These are phyloP conservation scores for Fusarium kyushuense DNA, from an alignment of 2,329 filamentous ascomycete genomes.

Conservation along the genomic window DNA sequence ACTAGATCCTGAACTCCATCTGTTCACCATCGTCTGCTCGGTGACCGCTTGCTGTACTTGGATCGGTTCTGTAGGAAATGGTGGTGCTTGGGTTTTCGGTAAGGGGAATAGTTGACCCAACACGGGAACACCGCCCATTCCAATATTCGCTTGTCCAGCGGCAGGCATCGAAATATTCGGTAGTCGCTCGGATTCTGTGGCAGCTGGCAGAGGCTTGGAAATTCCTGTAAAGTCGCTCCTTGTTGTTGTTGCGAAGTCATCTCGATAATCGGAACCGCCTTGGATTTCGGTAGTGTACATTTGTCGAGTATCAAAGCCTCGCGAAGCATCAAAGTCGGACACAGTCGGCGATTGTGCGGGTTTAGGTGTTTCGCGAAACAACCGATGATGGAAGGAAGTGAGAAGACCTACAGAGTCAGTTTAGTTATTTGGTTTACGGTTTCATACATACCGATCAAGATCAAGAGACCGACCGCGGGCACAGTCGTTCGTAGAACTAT, in stretches of 20 bases:
- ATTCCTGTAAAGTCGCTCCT: conserved; percentile 41
- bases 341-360: conserved; percentile 7
- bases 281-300: conserved; percentile 58
- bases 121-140: conserved; percentile 56
- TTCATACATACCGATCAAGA: conserved; percentile 59
- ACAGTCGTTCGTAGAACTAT: conserved; percentile 62
- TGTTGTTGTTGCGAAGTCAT: conserved; percentile 61
- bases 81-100: conserved; percentile 49
- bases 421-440: neutral
- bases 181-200: conserved; percentile 46
- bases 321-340: conserved; percentile 24
- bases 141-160: conserved; percentile 52
- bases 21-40: conserved; percentile 57
- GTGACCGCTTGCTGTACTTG: conserved; percentile 42
- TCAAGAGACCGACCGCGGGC: conserved; percentile 62
- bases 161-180: conserved; percentile 56
- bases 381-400: conserved; percentile 51
- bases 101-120: conserved; percentile 59
- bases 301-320: conserved; percentile 32
- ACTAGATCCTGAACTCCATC: conserved; percentile 62
- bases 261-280: conserved; percentile 59
- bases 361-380: conserved; percentile 18
- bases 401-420: conserved; percentile 49
- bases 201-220: conserved; percentile 32
- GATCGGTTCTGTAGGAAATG: conserved; percentile 30